Conservation (phyloP, 2,329 filamentous ascomycete species). For the Aspergillus phoenicis region DNA sequence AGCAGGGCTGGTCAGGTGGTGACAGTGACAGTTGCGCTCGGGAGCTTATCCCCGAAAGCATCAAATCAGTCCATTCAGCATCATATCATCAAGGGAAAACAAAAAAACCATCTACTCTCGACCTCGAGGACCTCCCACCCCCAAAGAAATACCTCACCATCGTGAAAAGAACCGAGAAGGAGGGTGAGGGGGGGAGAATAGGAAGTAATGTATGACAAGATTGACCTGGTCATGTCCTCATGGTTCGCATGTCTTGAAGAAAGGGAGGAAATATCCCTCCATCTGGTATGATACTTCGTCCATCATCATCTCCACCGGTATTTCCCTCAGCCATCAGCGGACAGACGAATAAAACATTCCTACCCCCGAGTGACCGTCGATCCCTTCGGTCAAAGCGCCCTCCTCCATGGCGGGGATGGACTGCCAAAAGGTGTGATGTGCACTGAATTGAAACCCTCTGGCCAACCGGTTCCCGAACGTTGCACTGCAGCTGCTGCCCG, state of each 20-base stretch:
- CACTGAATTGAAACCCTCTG: background rate
- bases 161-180: background rate
- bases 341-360: background rate
- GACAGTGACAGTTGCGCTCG: background rate
- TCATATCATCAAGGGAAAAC: too few species aligned
- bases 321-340: background rate
- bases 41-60: background rate
- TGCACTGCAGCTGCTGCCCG: background rate
- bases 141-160: conserved; percentile 2
- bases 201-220: background rate
- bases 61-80: background rate
- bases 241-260: too few species aligned
- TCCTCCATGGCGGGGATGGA: background rate
- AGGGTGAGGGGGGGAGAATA: background rate
- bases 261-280: too few species aligned
- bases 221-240: background rate
- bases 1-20: background rate
- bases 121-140: background rate
- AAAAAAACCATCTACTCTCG: too few species aligned
- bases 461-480: background rate
- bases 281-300: background rate
- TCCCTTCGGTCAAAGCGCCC: background rate
- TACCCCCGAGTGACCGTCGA: background rate
- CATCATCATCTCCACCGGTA: background rate
- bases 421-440: background rate